Base-by-base conservation (phyloP, 495 filamentous ascomycete species). In the Aspergillus affinis region DNA sequence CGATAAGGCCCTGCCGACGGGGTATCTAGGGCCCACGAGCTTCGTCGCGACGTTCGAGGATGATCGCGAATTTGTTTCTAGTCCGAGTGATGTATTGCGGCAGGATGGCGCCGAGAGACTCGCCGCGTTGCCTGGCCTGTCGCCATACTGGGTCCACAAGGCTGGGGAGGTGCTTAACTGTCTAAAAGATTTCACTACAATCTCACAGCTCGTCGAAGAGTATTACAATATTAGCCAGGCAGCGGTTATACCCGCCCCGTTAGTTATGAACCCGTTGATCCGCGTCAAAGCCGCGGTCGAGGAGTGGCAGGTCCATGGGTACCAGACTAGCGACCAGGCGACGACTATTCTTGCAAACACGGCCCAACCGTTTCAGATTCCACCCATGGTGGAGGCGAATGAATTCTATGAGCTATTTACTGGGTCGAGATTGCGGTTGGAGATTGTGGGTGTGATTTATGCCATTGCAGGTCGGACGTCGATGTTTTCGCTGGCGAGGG, bases 11-110 rank as follows among this genome's bases (percentile, higher is more conserved):
- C 55, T 71, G 3, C 56, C 66, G 8, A 52, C 70, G 18, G 70
- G 72, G 2, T 72, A 75, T 49, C 58, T 73, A 36, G 72, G 72
- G 20, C 70, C 72, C 6, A 75, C 65, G 4, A 75, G 72, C 45
- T 70, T 69, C 55, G 67, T 73, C 6, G 63, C 67, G 12, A 57
- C 62, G 0, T 58, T 75, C 32, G 55, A 55, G 5, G 64, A 65
- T 1, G 66, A 65, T 58, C 54, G 61, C 17, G 65, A 66, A 17
- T 32, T 65, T 27, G 54, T 59, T 6, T 59, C 68, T 4, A 56
- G 10, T 61, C 59, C 18, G 57, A 55, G 44, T 7, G 44, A 48
- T 56, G 18, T 47, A 9, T 44, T 15, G 12, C 12, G n/a, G 5
- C 44, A 48, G 41, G 54, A 48, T 30, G 41, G 44, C 4, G 54